Evolutionary conservation across 2,329 filamentous ascomycete species (phyloP), one percentile per base, ranked within the genome.

Genomic region (Apiospora hydei): DNA sequence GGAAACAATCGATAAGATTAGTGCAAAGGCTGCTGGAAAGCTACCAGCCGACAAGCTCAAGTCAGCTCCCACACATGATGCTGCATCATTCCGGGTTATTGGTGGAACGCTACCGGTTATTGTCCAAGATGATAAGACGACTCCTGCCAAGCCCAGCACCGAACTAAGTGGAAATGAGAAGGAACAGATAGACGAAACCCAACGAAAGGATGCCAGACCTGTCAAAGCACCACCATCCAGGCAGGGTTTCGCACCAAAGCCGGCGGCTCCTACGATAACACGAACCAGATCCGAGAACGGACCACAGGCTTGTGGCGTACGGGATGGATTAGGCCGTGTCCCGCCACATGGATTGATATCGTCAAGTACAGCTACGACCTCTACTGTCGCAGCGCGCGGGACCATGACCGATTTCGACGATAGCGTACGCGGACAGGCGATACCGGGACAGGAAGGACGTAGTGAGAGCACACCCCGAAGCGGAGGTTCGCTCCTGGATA

Each of bases 11-110:
- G 69, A 47, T 24, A 71, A 74, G 21, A 47, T 69, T 1, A 87
- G 84, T 74, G 80, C 83, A 21, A 88, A 88, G 75, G 84, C 85
- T 30, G 82, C 83, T 14, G 87, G 86, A 3, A 89, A 89, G 73
- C 84, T 82, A 67, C 85, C 85, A 13, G 81, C 75, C 6, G 75
- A 69, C 13, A 74, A 61, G 43, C 26, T 8, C 18, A 30, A 47
- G n/a, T 16, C 43, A 30, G 18, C 46, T 47, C 13, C 67, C 30
- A 49, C 43, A 41, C 26, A 47, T 8, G 67, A 46, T 69, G 21
- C 46, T 69, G 43, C 67, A 38, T 49, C 67, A 46, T 69, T 49
- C 30, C 46, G 67, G 24, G 46, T 46, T 49, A 24, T 46, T 47
- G 67, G 43, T n/a, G 67, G 46, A 46, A 41, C 43, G 67, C 46